These are phyloP conservation scores for Ceratobasidium sp. DNA, from an alignment of 1,284 basidiomycete species.

Conservation along the genomic window DNA sequence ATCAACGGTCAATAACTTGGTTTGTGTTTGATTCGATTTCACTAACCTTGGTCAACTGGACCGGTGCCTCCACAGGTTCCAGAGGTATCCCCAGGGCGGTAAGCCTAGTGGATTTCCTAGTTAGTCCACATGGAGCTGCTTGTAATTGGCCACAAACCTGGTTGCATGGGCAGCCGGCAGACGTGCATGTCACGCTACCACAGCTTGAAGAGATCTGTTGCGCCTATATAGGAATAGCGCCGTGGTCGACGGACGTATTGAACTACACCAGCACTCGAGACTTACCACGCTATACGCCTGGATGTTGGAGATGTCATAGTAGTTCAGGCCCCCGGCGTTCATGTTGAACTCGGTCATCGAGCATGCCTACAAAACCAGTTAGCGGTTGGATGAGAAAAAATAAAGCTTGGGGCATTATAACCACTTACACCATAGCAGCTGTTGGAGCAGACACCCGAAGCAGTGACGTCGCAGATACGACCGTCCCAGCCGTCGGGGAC, in stretches of 20 bases:
- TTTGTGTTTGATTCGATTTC: no score
- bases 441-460: constrained; percentile 39
- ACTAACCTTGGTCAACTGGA: constrained; percentile 19
- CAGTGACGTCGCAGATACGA: constrained; percentile 41
- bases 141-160: constrained; percentile 12
- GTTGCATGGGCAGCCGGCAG: constrained; percentile 38
- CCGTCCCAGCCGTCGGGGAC: constrained; percentile 43
- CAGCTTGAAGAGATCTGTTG: not conserved
- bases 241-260: not conserved
- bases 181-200: constrained; percentile 39
- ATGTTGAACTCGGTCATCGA: constrained; percentile 39
- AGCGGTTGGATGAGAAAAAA: not conserved
- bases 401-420: no score
- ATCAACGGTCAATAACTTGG: not conserved
- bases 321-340: constrained; percentile 37
- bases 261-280: not conserved
- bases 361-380: not conserved
- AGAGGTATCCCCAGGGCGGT: constrained; percentile 36
- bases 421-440: constrained; percentile 36
- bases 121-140: not conserved
- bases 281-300: constrained; percentile 38
- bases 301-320: constrained; percentile 44
- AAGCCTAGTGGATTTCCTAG: not conserved
- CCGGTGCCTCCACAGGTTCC: constrained; percentile 25
- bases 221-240: not conserved